Evolutionary conservation across 108 stramenopile genomes (phyloP).

Genomic region (Conticribra guillardii): DNA sequence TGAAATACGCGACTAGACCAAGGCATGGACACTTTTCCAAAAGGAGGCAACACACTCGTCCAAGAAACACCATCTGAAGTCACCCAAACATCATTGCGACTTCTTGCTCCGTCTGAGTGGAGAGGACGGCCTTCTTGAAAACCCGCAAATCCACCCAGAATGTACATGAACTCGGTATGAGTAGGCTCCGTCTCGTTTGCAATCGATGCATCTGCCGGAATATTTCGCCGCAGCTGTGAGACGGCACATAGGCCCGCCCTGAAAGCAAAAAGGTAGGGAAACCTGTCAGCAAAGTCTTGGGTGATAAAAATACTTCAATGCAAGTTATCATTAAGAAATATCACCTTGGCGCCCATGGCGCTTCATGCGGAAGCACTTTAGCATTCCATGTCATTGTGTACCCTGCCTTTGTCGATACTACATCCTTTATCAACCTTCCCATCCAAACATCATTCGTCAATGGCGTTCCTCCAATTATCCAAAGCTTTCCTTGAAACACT

Average conservation of each 20-base stretch:
- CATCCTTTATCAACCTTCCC: constrained; percentile 39
- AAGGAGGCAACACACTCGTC: constrained; percentile 41
- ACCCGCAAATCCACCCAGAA: constrained; percentile 64
- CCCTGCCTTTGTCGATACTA: constrained; percentile 14
- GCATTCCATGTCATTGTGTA: constrained; percentile 39
- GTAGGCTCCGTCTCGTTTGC: constrained; percentile 3
- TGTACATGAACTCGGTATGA: constrained; percentile 26
- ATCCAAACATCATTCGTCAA: constrained; percentile 79
- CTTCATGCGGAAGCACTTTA: constrained; percentile 17
- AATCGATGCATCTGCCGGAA: neutral
- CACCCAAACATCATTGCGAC: constrained; percentile 66
- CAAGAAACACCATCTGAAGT: constrained; percentile 60
- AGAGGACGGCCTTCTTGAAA: constrained; percentile 41
- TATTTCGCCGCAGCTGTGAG: constrained; percentile 10
- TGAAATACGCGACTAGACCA: constrained; percentile 64
- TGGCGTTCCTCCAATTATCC: constrained; percentile 75
- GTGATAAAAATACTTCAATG: neutral
- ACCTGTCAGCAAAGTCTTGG: neutral
- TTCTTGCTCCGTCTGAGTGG: constrained; percentile 53
- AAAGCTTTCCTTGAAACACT: constrained; percentile 50
- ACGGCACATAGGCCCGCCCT: constrained; percentile 45
- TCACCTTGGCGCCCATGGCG: constrained; percentile 46
- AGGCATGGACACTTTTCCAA: constrained; percentile 34
- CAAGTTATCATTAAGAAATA: neutral
- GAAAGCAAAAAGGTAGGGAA: neutral